Evolutionary conservation across 164 flowering plant genomes (phyloP).

Genomic region (Kingdonia uniflora): DNA sequence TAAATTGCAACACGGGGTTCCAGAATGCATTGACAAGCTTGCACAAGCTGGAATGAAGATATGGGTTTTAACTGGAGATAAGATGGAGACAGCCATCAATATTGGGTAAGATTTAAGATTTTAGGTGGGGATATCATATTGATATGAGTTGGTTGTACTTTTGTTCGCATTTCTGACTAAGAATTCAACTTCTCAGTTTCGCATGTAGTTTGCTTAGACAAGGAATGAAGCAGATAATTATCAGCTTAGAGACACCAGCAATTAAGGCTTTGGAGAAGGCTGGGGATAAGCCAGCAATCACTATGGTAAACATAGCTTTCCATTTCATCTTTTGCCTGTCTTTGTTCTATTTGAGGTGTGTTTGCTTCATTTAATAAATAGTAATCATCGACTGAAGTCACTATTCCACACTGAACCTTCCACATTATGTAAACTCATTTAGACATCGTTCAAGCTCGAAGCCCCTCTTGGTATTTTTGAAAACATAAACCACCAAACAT

Average conservation of each 20-base stretch:
- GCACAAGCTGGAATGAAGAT: slow-evolving; percentile 95
- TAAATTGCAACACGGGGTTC: slow-evolving; percentile 97
- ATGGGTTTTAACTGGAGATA: slow-evolving; percentile 98
- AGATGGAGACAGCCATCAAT: slow-evolving; percentile 98
- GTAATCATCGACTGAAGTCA: too few species aligned
- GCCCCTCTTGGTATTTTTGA: too few species aligned
- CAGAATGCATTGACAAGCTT: slow-evolving; percentile 92
- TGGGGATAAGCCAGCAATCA: slow-evolving; percentile 47
- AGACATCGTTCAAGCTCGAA: too few species aligned
- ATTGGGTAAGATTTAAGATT: slow-evolving; percentile 56
- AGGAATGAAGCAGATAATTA: slow-evolving; percentile 84
- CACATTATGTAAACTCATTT: too few species aligned
- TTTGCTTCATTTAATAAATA: too few species aligned
- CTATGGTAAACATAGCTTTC: slow-evolving; percentile 34
- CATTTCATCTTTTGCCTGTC: background rate
- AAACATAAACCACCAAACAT: too few species aligned
- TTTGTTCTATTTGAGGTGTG: background rate
- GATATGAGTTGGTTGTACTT: background rate
- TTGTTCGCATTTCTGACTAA: slow-evolving; percentile 16
- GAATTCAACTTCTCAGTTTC: slow-evolving; percentile 37
- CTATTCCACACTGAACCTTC: too few species aligned
- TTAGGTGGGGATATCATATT: background rate
- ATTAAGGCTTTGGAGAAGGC: slow-evolving; percentile 56
- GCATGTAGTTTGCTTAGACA: slow-evolving; percentile 93
- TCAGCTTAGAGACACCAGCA: slow-evolving; percentile 56